Conservation (phyloP, 345 rosid species). For the Adansonia digitata region DNA sequence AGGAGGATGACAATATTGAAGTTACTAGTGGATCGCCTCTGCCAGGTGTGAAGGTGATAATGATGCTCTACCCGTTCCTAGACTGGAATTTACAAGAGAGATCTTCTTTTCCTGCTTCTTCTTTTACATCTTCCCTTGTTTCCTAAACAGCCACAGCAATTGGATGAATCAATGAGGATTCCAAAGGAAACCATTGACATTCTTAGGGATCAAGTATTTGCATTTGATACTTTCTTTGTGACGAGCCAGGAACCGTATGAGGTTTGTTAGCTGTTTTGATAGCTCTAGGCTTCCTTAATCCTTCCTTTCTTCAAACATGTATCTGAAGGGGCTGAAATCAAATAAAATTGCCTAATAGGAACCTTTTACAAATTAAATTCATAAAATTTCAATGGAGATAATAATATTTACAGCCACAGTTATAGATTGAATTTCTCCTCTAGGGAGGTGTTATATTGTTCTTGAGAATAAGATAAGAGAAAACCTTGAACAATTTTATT, state of each 20-base stretch:
- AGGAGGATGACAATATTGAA: conserved; percentile 59
- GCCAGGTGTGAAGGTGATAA: conserved; percentile 94
- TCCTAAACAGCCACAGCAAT: conserved; percentile 57
- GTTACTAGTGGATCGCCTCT: conserved; percentile 84
- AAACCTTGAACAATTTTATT: not conserved
- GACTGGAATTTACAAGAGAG: conserved; percentile 1
- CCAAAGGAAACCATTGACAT: conserved; percentile 76
- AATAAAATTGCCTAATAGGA: conserved; percentile 4
- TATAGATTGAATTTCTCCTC: conserved; percentile 6
- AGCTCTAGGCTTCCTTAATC: conserved; percentile 4
- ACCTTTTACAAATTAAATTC: not conserved
- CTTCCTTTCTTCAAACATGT: conserved; percentile 7
- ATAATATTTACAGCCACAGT: not conserved
- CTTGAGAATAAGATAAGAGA: not conserved
- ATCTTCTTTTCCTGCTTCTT: conserved; percentile 14
- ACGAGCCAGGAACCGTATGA: conserved; percentile 97
- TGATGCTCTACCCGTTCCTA: conserved; percentile 20
- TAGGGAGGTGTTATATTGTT: not conserved
- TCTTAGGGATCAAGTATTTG: conserved; percentile 89
- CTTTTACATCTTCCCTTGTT: conserved; percentile 20
- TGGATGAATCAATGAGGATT: conserved; percentile 75
- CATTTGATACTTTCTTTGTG: conserved; percentile 90
- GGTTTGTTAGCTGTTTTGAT: conserved; percentile 38
- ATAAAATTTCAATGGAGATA: not conserved
- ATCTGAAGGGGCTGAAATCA: conserved; percentile 3